Conservation (phyloP, 179 eudicot species). For the Vitellaria paradoxa region DNA sequence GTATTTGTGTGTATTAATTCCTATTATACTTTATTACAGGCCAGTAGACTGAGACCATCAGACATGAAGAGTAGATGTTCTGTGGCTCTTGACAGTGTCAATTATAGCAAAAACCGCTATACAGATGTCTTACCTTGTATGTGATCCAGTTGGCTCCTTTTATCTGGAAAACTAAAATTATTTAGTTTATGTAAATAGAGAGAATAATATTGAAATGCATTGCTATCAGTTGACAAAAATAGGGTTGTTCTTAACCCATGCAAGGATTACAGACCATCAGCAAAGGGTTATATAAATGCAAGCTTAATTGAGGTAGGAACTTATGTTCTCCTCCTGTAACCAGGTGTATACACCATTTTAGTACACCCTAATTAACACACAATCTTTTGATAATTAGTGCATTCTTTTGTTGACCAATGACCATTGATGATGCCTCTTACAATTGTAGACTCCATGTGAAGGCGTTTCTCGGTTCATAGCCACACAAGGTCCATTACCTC, state of each 20-base stretch:
- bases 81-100: constrained; percentile 62
- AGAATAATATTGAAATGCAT: constrained; percentile 8
- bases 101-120: constrained; percentile 76
- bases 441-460: constrained; percentile 58
- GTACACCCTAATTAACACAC: background rate
- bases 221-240: constrained; percentile 62
- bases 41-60: constrained; percentile 48
- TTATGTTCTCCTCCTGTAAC: constrained; percentile 11
- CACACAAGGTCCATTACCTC: constrained; percentile 90
- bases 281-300: constrained; percentile 89
- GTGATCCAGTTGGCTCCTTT: constrained; percentile 11
- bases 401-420: background rate
- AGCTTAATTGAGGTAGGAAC: constrained; percentile 60
- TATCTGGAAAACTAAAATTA: constrained; percentile 1
- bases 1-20: constrained; percentile 4
- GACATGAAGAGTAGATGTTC: constrained; percentile 52
- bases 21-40: constrained; percentile 35
- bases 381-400: constrained; percentile 3
- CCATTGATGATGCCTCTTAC: constrained; percentile 12
- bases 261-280: constrained; percentile 68
- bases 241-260: constrained; percentile 74
- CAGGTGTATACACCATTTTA: background rate
- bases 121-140: constrained; percentile 86
- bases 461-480: constrained; percentile 77
- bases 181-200: background rate